Evolutionary conservation across 257 asterid species (phyloP), one percentile per base, ranked within the genome.

Genomic region (Petunia axillaris): DNA sequence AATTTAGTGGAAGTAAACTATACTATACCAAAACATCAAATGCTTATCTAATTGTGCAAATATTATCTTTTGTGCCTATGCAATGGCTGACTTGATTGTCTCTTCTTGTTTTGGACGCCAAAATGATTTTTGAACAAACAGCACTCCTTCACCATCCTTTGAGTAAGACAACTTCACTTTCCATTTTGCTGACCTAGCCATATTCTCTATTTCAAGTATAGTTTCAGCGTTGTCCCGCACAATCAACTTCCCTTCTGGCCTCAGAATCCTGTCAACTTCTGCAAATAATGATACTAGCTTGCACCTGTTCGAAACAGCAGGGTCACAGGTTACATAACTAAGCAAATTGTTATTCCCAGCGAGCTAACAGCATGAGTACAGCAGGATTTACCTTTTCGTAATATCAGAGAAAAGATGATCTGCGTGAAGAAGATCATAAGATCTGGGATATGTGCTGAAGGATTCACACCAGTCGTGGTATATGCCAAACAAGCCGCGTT

Each of bases 401-500:
- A 80, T 73, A 36, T 81, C 40, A 2, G 83, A 73, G 79, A 81
- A 81, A 10, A 81, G 83, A 73, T 81, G 75, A 73, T 73, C 83
- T 0, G 83, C 83, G 11, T 81, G 83, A 46, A 81, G 83, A 73
- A 80, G 75, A 81, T 81, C 83, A 8, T 81, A 81, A 2, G 83
- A 73, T 81, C 80, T 81, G 2, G 83, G 83, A 58, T 81, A 81
- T 8, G 83, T 81, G 75, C 80, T 81, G 74, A 81, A 81, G 13
- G 83, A 73, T 73, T 81, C 83, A 59, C 83, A 81, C 83, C 83
- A 81, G 78, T 81, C 79, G 16, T 81, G 83, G 44, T 81, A 81
- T 13, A 81, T 81, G 14, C 83, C 83, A 59, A 81, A 73, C 55
- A 81, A 62, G 14, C 83, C 83, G 37, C 83, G 80, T n/a, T 81